Percentiles rank a stretch among this genome's conserved stretches.
Evolutionary conservation across 1,284 basidiomycete species (phyloP).

Genomic region (Rhodotorula glutinis): DNA sequence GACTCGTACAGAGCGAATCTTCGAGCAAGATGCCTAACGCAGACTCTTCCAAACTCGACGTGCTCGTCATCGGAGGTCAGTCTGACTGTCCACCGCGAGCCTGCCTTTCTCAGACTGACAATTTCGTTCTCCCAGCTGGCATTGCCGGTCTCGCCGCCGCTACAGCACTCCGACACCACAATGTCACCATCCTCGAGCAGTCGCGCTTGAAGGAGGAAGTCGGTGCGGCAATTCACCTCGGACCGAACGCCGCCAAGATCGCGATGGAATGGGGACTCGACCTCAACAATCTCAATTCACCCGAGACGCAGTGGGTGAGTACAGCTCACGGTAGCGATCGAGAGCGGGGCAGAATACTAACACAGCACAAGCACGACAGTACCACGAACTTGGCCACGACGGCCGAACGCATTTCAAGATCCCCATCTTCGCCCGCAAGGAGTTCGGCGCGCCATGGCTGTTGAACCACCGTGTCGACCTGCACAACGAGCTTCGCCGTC

Average conservation of each 20-base stretch:
- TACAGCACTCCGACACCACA: conserved; percentile 38
- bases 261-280: conserved; percentile 27
- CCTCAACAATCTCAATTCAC: conserved; percentile 14
- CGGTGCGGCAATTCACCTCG: conserved; percentile 44
- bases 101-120: too few species aligned
- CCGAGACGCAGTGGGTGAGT: conserved; percentile 3
- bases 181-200: conserved; percentile 43
- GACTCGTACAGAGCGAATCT: neutral
- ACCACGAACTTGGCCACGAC: conserved; percentile 22
- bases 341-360: too few species aligned
- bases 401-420: conserved; percentile 18
- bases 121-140: conserved; percentile 24
- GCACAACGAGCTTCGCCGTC: conserved; percentile 42
- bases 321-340: too few species aligned
- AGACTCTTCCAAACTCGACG: conserved; percentile 22
- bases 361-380: conserved; percentile 1
- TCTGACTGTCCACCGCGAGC: neutral
- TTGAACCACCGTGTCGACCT: conserved; percentile 47
- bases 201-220: conserved; percentile 40
- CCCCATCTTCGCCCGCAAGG: conserved; percentile 19
- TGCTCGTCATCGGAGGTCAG: conserved; percentile 39
- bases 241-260: conserved; percentile 41
- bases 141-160: conserved; percentile 43
- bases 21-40: neutral
- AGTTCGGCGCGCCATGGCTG: conserved; percentile 42